A percentile compares a stretch with the other conserved stretches of the same genome.
phyloP scores from a whole-genome alignment of 495 filamentous ascomycete species.

The Neurospora tetrasperma region DNA sequence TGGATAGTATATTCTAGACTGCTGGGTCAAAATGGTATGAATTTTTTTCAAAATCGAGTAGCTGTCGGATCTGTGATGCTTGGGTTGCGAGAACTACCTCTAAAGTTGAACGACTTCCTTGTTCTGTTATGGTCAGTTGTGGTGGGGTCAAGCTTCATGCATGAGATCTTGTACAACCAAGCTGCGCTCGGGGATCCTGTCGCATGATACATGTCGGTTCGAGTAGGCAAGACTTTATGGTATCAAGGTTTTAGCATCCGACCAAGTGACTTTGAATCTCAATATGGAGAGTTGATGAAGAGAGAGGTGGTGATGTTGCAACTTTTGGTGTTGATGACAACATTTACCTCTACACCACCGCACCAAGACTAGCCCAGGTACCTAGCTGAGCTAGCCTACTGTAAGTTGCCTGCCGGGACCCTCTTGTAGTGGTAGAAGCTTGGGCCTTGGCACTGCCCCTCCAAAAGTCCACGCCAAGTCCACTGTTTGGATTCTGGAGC shows the following conservation, averaged over 20 bases:
- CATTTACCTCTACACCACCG: background rate
- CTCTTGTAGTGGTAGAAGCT: background rate
- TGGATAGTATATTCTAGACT: background rate
- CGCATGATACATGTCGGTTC: background rate
- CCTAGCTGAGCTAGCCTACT: too few relatives aligned
- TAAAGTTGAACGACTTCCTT: too few relatives aligned
- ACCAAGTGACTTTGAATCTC: background rate
- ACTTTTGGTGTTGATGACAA: background rate
- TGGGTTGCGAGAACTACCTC: too few relatives aligned
- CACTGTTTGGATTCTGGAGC: background rate
- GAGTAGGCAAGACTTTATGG: background rate
- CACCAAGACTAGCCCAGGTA: too few relatives aligned
- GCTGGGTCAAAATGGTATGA: background rate
- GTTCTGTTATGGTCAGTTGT: background rate
- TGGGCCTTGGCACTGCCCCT: background rate
- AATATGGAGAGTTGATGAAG: background rate
- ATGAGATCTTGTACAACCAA: background rate
- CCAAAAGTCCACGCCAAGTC: background rate
- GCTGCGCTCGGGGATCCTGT: background rate
- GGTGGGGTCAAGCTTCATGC: background rate
- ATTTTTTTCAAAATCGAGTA: background rate
- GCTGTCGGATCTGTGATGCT: background rate
- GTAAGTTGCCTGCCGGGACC: background rate
- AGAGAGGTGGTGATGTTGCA: background rate
- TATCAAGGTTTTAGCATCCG: background rate